phyloP scores from a whole-genome alignment of 345 rosid genomes.

The Turritis glabra region DNA sequence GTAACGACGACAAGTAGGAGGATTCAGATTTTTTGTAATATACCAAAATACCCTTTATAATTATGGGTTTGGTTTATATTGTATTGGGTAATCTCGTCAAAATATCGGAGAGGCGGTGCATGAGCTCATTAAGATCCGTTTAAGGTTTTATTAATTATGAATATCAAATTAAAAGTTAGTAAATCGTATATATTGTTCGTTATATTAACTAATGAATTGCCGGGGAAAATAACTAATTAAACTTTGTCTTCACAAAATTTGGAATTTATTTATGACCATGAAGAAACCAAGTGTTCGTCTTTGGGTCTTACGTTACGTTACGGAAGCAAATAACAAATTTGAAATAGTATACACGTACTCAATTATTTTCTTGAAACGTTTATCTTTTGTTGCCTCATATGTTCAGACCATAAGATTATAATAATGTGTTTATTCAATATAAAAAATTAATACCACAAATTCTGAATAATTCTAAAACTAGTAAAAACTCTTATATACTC shows the following conservation, averaged over 20 bases:
- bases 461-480: no score
- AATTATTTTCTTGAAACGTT: background rate
- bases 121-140: background rate
- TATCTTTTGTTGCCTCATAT: background rate
- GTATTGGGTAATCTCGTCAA: background rate
- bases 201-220: no score
- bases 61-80: background rate
- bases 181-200: background rate
- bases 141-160: background rate
- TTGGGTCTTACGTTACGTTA: constrained; percentile 10
- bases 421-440: no score
- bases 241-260: background rate
- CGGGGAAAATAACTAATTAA: background rate
- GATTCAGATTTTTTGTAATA: background rate
- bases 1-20: constrained; percentile 27
- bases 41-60: background rate
- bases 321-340: constrained; percentile 18
- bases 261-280: background rate
- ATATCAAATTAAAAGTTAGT: background rate
- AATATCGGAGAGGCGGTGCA: background rate
- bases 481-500: no score
- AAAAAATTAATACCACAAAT: no score
- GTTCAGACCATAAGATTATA: no score
- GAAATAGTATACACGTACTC: background rate
- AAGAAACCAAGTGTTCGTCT: constrained; percentile 24